Evolutionary conservation across 768 basidiomycete species (phyloP), one percentile per base, ranked within the genome.

Genomic region (Boletus bicolor): DNA sequence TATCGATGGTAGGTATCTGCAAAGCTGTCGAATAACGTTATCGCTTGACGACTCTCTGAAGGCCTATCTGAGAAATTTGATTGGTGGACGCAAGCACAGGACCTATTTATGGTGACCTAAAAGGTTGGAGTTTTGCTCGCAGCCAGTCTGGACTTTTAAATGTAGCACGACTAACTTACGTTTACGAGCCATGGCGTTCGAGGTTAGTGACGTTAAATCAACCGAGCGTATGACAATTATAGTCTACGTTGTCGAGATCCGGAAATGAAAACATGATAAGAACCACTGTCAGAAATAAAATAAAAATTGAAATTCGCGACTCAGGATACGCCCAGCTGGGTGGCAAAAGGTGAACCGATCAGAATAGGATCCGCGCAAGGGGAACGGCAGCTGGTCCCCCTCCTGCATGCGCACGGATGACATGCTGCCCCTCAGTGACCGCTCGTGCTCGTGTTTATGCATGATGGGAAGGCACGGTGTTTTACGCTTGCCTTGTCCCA

Each of bases 401-500:
- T 41, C 55, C 49, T 45, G 48, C 57, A 64, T 49, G 44, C 58
- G 56, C 47, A 52, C 38, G 59, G 48, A 53, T 28, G 53, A 45
- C 60, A 57, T 56, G 54, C 46, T 56, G 51, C 45, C 48, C 59
- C 44, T 56, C 48, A 50, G 50, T 51, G 42, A 49, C 53, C 42
- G 44, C 37, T 44, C 30, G 34, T 46, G 38, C 49, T 51, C 54
- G 55, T 58, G 60, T 56, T 46, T 26, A 39, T 42, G 50, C 59
- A 50, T 26, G 55, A 50, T 57, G 64, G 49, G 62, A 65, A 67
- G 53, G 36, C 43, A 48, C 71, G 71, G 50, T 58, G 63, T 63
- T 56, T 57, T 55, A 43, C 62, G 58, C 41, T 60, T 44, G 30
- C 49, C 44, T 39, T 43, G 46, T 39, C 54, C 44, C 57, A 28